A percentile compares a stretch with the other conserved stretches of the same genome.
Conservation (phyloP, 73 alveolate genomes). For the Tetrahymena borealis region DNA sequence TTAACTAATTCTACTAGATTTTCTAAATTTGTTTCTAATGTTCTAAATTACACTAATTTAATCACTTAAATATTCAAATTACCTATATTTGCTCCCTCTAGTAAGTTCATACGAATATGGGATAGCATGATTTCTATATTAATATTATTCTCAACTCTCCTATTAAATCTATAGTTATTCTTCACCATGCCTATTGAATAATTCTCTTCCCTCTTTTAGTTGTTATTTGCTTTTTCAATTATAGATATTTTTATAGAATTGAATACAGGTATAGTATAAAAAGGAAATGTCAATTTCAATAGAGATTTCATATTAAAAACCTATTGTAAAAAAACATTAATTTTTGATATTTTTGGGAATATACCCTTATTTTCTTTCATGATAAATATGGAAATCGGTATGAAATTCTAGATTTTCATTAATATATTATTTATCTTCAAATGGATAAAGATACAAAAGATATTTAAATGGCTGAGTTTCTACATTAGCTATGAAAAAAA, state of each 20-base stretch:
- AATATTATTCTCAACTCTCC: neutral
- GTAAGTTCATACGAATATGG: neutral
- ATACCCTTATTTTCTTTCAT: neutral
- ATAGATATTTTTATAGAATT: constrained; percentile 1
- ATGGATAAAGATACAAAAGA: neutral
- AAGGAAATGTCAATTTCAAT: constrained; percentile 8
- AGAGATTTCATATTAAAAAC: neutral
- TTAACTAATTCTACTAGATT: neutral
- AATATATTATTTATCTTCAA: neutral
- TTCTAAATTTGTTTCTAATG: neutral
- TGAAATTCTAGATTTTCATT: neutral
- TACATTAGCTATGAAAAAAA: neutral
- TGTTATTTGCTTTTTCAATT: neutral
- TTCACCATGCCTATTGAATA: neutral
- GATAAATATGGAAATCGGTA: neutral
- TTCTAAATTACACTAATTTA: neutral
- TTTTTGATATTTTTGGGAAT: neutral
- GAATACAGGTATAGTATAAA: neutral
- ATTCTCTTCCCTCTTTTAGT: neutral
- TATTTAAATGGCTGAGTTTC: neutral
- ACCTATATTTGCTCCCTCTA: neutral
- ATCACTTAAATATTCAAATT: neutral
- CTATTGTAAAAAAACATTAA: neutral
- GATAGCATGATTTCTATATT: neutral
- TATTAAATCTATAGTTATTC: neutral